Conservation (phyloP, 768 basidiomycete genomes). For the Trametes gibbosa region DNA sequence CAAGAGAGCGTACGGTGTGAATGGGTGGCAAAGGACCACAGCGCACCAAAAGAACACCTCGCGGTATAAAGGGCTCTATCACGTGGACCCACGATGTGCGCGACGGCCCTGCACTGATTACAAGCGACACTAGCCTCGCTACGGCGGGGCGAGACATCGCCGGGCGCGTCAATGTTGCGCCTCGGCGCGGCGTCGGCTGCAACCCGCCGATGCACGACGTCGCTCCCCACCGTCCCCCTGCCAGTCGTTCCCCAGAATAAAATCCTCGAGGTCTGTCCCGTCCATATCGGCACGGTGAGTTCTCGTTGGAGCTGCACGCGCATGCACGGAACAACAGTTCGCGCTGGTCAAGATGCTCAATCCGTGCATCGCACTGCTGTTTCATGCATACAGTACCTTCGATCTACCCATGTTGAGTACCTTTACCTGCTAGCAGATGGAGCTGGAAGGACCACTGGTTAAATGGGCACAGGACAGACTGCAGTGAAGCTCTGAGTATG, state of each 20-base stretch:
- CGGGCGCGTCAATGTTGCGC: conserved; percentile 1
- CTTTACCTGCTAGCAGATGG: neutral
- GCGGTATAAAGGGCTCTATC: neutral
- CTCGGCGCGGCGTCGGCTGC: neutral
- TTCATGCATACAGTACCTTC: neutral
- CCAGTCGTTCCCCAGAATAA: neutral
- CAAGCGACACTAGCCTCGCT: conserved; percentile 1
- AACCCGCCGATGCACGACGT: neutral
- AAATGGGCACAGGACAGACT: neutral
- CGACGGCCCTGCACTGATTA: neutral
- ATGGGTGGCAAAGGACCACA: neutral
- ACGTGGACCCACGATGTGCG: neutral
- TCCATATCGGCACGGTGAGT: neutral
- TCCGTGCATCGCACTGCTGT: conserved; percentile 6
- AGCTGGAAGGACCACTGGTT: neutral
- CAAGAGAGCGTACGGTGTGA: neutral
- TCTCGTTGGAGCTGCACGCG: neutral
- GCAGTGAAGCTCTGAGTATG: neutral
- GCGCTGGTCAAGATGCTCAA: conserved; percentile 4
- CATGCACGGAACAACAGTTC: conserved; percentile 4
- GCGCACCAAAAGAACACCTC: neutral
- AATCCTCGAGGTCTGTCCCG: neutral
- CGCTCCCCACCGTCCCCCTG: neutral
- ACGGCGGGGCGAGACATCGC: neutral
- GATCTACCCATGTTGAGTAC: neutral